Conservation (phyloP, 345 rosid species). For the Boechera stricta region DNA sequence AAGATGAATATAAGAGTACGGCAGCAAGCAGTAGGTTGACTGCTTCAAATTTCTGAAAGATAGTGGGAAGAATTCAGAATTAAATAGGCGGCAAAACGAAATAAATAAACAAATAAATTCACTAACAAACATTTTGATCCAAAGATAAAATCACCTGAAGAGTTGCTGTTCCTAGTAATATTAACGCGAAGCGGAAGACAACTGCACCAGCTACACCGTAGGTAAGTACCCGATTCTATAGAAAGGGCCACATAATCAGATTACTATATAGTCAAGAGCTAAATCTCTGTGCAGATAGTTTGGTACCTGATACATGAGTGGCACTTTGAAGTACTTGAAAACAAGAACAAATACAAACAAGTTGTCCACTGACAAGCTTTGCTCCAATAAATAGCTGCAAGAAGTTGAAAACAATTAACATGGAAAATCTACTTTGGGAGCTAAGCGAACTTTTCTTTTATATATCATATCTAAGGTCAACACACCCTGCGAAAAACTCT, state of each 20-base stretch:
- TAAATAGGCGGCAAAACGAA: neutral
- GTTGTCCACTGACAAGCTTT: constrained; percentile 97
- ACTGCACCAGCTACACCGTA: constrained; percentile 93
- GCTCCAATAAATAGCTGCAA: constrained; percentile 93
- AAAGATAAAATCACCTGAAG: constrained; percentile 68
- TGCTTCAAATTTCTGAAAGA: constrained; percentile 78
- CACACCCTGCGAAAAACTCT: constrained; percentile 93
- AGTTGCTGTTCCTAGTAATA: constrained; percentile 88
- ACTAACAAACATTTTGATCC: neutral
- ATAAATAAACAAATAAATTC: neutral
- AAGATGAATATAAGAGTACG: constrained; percentile 78
- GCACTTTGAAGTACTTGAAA: constrained; percentile 96
- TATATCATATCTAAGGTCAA: neutral
- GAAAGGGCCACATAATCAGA: constrained; percentile 18
- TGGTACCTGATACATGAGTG: constrained; percentile 82
- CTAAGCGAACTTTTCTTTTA: neutral
- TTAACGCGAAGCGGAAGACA: constrained; percentile 72
- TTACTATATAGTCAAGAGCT: constrained; percentile 21
- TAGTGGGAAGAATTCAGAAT: constrained; percentile 26
- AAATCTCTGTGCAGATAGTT: constrained; percentile 19
- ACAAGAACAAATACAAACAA: constrained; percentile 89
- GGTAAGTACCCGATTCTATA: constrained; percentile 80
- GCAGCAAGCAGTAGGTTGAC: constrained; percentile 84
- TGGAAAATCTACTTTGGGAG: neutral
- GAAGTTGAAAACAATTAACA: constrained; percentile 12